A percentile compares a stretch with the other conserved stretches of the same genome.
phyloP scores from a whole-genome alignment of 345 rosid genomes.

The Salix viminalis region DNA sequence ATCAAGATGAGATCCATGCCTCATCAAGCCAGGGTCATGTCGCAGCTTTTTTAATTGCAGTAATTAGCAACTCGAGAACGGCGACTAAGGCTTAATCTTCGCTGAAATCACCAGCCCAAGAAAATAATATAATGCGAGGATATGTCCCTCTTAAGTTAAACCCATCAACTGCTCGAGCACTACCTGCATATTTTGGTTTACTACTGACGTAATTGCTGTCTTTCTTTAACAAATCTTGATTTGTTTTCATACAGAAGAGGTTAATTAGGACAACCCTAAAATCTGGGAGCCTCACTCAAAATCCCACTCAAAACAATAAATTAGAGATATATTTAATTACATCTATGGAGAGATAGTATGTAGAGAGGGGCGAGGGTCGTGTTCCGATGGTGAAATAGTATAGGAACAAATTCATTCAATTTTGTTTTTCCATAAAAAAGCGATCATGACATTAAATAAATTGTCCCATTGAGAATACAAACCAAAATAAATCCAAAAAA shows the following conservation, averaged over 20 bases:
- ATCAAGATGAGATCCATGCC: not conserved
- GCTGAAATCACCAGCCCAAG: slow-evolving; percentile 29
- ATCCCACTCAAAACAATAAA: not conserved
- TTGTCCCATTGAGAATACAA: too few species aligned
- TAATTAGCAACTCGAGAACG: slow-evolving; percentile 39
- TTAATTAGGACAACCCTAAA: not conserved
- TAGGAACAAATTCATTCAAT: not conserved
- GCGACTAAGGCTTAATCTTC: slow-evolving; percentile 35
- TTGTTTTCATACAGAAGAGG: not conserved
- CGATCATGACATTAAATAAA: too few species aligned
- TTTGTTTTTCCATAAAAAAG: too few species aligned
- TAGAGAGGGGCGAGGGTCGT: not conserved
- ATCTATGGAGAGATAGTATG: too few species aligned
- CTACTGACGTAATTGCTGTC: slow-evolving; percentile 5
- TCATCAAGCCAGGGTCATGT: not conserved
- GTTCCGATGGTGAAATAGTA: not conserved
- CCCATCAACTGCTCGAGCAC: not conserved
- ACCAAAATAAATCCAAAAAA: too few species aligned
- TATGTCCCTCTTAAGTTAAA: not conserved
- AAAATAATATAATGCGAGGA: slow-evolving; percentile 16
- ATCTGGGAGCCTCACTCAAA: slow-evolving; percentile 1
- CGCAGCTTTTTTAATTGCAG: not conserved
- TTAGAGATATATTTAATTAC: not conserved
- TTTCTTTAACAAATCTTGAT: not conserved
- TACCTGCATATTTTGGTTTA: not conserved